These are phyloP conservation scores for Claviceps sp. DNA, from an alignment of 2,329 filamentous ascomycete species.

Conservation along the genomic window DNA sequence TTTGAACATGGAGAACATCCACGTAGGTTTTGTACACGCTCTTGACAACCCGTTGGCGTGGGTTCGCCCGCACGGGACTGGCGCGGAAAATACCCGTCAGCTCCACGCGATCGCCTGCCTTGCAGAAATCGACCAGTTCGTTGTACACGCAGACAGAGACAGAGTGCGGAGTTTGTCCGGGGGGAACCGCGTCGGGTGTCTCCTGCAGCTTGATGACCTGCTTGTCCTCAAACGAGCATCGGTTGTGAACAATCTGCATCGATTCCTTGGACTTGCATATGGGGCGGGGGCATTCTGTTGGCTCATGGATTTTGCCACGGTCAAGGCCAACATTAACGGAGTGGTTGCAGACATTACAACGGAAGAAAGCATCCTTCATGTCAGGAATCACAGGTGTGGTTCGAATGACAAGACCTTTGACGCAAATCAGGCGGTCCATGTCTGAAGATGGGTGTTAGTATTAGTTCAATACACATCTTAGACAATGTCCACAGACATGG, in stretches of 20 bases:
- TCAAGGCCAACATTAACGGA: constrained; percentile 85
- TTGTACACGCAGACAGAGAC: constrained; percentile 95
- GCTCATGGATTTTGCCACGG: constrained; percentile 90
- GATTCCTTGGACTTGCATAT: constrained; percentile 80
- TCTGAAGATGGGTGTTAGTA: constrained; percentile 31
- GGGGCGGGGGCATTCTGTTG: constrained; percentile 73
- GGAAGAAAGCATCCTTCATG: constrained; percentile 98
- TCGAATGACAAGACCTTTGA: constrained; percentile 93
- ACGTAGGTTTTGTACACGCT: constrained; percentile 97
- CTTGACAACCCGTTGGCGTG: constrained; percentile 82
- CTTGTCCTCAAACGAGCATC: constrained; percentile 89
- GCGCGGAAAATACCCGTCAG: constrained; percentile 95
- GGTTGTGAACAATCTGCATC: constrained; percentile 97
- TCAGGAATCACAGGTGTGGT: constrained; percentile 94
- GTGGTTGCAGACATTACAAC: constrained; percentile 85
- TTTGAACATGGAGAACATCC: constrained; percentile 89
- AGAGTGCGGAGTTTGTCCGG: constrained; percentile 93
- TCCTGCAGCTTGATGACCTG: constrained; percentile 98
- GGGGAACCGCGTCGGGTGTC: constrained; percentile 85
- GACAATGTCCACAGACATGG: neutral
- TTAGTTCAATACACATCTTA: neutral
- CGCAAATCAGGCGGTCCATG: constrained; percentile 88
- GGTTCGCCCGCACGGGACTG: constrained; percentile 86
- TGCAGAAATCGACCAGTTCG: constrained; percentile 93
- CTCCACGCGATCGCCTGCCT: constrained; percentile 89